Evolutionary conservation across 208 protist genomes (phyloP).

Genomic region (Trypanosoma avium): DNA sequence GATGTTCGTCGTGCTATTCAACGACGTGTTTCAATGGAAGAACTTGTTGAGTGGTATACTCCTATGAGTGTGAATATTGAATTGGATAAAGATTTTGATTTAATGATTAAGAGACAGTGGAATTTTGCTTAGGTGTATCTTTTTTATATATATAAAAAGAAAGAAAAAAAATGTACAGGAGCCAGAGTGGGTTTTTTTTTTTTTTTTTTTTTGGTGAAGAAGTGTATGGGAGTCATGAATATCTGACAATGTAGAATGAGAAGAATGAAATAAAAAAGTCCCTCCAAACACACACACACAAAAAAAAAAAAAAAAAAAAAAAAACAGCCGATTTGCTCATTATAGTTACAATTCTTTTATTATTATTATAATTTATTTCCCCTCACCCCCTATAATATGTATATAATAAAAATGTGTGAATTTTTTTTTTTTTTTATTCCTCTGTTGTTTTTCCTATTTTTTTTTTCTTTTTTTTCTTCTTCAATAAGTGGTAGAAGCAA

Average conservation of each 20-base stretch:
- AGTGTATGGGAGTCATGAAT: background rate
- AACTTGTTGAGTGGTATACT: conserved; percentile 77
- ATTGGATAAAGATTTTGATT: conserved; percentile 73
- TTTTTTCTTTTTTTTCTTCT: conserved; percentile 1
- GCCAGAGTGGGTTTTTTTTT: background rate
- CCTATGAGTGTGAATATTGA: conserved; percentile 48
- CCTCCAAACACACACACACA: too few relatives aligned
- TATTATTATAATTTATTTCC: too few relatives aligned
- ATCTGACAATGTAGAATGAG: too few relatives aligned
- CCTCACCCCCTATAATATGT: too few relatives aligned
- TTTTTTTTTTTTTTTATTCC: too few relatives aligned
- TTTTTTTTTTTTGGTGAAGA: background rate
- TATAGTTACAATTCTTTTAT: too few relatives aligned
- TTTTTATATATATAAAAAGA: background rate
- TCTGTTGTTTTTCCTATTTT: conserved; percentile 14
- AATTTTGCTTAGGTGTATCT: conserved; percentile 4
- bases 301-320: too few relatives aligned
- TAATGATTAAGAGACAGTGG: conserved; percentile 62
- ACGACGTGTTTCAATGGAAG: conserved; percentile 44
- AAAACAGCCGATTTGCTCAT: too few relatives aligned
- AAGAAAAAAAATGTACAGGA: background rate
- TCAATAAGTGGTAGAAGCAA: background rate
- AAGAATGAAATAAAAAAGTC: too few relatives aligned
- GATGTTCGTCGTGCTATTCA: conserved; percentile 61
- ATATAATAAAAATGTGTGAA: too few relatives aligned